Evolutionary conservation across 169 alveolate genomes (phyloP).

Genomic region (Cryptosporidium andersoni): DNA sequence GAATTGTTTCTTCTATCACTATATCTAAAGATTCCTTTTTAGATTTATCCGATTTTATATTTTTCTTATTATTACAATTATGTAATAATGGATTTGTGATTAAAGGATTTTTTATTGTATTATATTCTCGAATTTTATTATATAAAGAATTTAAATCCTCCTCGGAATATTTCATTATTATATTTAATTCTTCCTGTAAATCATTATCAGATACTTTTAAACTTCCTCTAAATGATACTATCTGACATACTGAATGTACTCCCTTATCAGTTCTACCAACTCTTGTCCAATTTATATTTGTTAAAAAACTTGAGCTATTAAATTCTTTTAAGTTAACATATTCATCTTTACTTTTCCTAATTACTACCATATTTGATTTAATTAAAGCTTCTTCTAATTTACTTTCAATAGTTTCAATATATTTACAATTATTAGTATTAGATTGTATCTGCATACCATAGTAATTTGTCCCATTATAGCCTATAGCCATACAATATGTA

Average conservation of each 20-base stretch:
- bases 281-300: constrained; percentile 79
- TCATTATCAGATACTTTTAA: constrained; percentile 11
- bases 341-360: not conserved
- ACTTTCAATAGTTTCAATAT: constrained; percentile 66
- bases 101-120: not conserved
- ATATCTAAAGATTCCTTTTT: constrained; percentile 28
- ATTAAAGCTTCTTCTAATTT: constrained; percentile 39
- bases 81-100: constrained; percentile 13
- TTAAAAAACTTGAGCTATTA: constrained; percentile 6
- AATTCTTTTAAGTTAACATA: not conserved
- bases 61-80: not conserved
- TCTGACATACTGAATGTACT: constrained; percentile 74
- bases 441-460: constrained; percentile 84
- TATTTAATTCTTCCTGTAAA: constrained; percentile 2
- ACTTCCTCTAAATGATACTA: constrained; percentile 62
- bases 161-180: not conserved
- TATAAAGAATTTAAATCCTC: not conserved
- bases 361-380: constrained; percentile 7
- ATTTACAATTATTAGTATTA: constrained; percentile 8
- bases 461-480: constrained; percentile 81
- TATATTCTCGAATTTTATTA: not conserved
- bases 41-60: not conserved
- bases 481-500: constrained; percentile 75
- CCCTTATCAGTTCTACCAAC: constrained; percentile 89
- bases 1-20: not conserved